Evolutionary conservation across 306 rosid species (phyloP), one percentile per base, ranked within the genome.

Genomic region (Arachis stenosperma): DNA sequence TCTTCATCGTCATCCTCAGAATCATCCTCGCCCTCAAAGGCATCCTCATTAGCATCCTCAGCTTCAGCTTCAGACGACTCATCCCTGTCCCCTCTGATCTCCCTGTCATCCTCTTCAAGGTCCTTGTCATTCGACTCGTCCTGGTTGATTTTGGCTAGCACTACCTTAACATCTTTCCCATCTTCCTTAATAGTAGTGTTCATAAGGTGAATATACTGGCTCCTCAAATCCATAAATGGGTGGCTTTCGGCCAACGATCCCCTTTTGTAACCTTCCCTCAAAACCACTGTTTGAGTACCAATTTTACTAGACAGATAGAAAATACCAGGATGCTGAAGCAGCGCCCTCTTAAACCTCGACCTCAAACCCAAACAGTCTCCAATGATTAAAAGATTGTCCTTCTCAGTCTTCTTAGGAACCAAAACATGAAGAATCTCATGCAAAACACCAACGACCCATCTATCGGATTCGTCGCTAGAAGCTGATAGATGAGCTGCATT

Each of bases 341-440:
- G 33, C 6, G 92, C 96, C 77, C 88, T 75, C 87, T 88, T 90
- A 76, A 90, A 87, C 84, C 92, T 85, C 0, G 96, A 86, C 30
- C 88, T 78, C 47, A 93, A 77, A 51, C 98, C 97, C 78, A 93
- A 77, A 77, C 76, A 85, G 43, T 89, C 98, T 22, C 96, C 97
- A 8, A 93, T 65, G 68, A 47, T 13, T 36, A 90, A 73, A n/a
- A 91, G 17, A 69, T 72, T 86, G 9, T 90, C 92, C 78, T 70
- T 85, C 65, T 87, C 92, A 6, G 85, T 81, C 88, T 88, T 93
- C 90, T 88, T 93, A 0, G 90, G 84, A 63, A 88, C 86, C 53
- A 89, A 71, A 78, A 90, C 74, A 81, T 90, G 87, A 80, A 93
- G 92, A 63, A 93, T 65, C 83, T 93, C 97, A 47, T 93, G 97